Conservation (phyloP, 768 basidiomycete genomes). For the Piloderma croceum region DNA sequence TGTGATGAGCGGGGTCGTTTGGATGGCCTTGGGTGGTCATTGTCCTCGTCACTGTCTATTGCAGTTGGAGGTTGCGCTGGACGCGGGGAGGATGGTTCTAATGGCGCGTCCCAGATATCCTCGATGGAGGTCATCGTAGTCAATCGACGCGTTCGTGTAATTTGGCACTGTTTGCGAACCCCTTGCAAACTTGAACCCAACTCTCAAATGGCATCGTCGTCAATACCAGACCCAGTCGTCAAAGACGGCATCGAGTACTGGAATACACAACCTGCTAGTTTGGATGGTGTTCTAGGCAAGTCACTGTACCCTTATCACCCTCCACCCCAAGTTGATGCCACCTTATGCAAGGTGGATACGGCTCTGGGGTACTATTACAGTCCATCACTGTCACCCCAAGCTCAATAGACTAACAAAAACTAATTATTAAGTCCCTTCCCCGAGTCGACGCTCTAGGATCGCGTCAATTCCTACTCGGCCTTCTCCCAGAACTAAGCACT, state of each 20-base stretch:
- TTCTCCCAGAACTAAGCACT: constrained; percentile 73
- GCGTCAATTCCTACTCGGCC: constrained; percentile 76
- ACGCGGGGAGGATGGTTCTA: constrained; percentile 22
- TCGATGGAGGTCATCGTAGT: constrained; percentile 30
- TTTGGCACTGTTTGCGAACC: constrained; percentile 12
- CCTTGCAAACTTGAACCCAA: no score
- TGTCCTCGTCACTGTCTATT: constrained; percentile 15
- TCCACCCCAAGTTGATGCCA: constrained; percentile 36
- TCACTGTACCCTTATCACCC: neutral
- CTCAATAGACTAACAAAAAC: constrained; percentile 7
- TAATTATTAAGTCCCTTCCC: constrained; percentile 65
- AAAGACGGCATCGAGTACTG: constrained; percentile 84
- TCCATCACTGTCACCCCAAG: constrained; percentile 9
- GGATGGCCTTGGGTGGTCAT: constrained; percentile 8
- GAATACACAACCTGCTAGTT: constrained; percentile 71
- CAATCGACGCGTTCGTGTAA: constrained; percentile 16
- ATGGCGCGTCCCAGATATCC: constrained; percentile 57
- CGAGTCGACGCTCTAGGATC: constrained; percentile 88
- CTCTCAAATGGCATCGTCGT: no score
- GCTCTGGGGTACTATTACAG: constrained; percentile 42
- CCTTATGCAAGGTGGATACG: constrained; percentile 39
- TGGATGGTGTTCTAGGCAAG: constrained; percentile 80
- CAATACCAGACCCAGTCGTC: constrained; percentile 51
- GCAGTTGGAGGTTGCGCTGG: constrained; percentile 1
- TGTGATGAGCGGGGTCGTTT: constrained; percentile 33